These are phyloP conservation scores for Epichloe coenophiala DNA, from an alignment of 2,329 filamentous ascomycete species.

Conservation along the genomic window DNA sequence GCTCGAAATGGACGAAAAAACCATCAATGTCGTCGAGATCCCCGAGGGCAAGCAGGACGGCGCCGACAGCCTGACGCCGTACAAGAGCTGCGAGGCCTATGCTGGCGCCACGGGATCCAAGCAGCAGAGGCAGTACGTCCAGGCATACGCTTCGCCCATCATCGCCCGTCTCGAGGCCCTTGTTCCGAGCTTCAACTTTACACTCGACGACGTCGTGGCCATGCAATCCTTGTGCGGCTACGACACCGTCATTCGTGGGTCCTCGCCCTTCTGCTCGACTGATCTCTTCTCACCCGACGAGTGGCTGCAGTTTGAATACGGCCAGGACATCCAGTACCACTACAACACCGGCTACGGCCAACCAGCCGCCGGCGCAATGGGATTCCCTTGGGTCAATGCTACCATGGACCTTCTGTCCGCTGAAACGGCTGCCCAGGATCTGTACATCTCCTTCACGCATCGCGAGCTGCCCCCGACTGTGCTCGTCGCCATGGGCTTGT, in stretches of 20 bases:
- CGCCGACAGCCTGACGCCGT: conserved; percentile 48
- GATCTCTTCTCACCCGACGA: conserved; percentile 46
- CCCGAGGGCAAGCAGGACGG: conserved; percentile 43
- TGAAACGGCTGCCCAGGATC: conserved; percentile 32
- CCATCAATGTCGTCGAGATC: conserved; percentile 40
- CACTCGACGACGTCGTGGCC: conserved; percentile 45
- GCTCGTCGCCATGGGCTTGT: conserved; percentile 52
- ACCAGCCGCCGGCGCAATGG: conserved; percentile 40
- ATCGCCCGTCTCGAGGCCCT: conserved; percentile 39
- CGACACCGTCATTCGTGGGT: conserved; percentile 49
- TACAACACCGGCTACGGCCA: conserved; percentile 55
- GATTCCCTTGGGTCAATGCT: conserved; percentile 55
- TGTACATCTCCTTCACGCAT: conserved; percentile 57
- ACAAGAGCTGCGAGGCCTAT: conserved; percentile 51
- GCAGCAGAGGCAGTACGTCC: conserved; percentile 34
- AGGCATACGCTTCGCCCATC: conserved; percentile 47
- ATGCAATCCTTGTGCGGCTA: conserved; percentile 56
- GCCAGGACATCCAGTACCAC: conserved; percentile 49
- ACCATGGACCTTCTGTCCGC: conserved; percentile 37
- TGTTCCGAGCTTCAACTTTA: conserved; percentile 49
- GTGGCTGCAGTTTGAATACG: conserved; percentile 55
- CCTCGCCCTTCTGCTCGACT: conserved; percentile 46
- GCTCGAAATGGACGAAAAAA: conserved; percentile 36
- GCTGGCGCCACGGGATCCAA: conserved; percentile 42
- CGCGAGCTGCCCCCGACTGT: conserved; percentile 55